Evolutionary conservation across 345 rosid species (phyloP), one percentile per base, ranked within the genome.

Genomic region (Salix purpurea): DNA sequence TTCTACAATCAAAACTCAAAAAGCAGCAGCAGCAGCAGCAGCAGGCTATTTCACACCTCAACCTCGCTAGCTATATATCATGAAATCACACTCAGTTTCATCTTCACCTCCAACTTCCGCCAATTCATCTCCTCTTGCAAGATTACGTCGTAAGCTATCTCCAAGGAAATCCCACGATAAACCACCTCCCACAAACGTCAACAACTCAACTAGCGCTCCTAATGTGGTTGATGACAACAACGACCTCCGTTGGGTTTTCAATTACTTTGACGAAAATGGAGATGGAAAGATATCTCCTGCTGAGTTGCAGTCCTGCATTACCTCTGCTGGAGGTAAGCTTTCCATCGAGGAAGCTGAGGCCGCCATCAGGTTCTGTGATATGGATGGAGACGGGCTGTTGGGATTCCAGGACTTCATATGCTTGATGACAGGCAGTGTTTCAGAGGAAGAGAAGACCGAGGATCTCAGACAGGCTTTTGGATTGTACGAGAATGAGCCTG

Each of bases 241-340:
- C n/a, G 71, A 74, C 34, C 46, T 74, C 14, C 77, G 34, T 9
- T 36, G 79, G 18, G 86, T 91, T 0, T 91, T 90, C 82, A 68
- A 85, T 18, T 84, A 76, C 84, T 85, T 90, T 28, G 96, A 91
- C 36, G 89, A 85, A 75, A 82, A 91, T 74, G 75, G 84, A 42
- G 96, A 90, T 60, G 96, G 92, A 73, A 87, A 78, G 74, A 86
- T 91, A 50, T 86, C 94, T 1, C 77, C 91, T 0, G 71, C 78
- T 0, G 92, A 91, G 85, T 84, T 91, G 52, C 84, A 81, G 71
- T 79, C 83, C 78, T 86, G 92, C 75, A 77, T 89, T 68, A 83
- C 60, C 30, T 77, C 76, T 28, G 18, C 84, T 7, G 96, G 92
- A 65, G 90, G 86, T 62, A 72, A 77, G 68, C 71, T 91, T 21